These are phyloP conservation scores for Cercophora sp. DNA, from an alignment of 495 filamentous ascomycete species.

Conservation along the genomic window DNA sequence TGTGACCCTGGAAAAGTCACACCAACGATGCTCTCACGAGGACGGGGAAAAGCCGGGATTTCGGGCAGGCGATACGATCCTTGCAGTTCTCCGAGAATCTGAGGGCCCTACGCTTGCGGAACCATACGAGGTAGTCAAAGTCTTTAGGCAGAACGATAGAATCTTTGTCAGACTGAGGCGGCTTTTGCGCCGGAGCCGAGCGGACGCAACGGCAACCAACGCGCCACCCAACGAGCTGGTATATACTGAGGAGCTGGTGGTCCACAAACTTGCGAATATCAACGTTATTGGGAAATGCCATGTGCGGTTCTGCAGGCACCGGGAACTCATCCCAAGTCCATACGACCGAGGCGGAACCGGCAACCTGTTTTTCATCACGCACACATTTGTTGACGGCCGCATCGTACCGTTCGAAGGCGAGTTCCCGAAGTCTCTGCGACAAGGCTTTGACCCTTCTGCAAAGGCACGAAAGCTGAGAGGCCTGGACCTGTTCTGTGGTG, in stretches of 20 bases:
- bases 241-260: constrained; percentile 46
- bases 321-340: constrained; percentile 50
- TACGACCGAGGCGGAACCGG: constrained; percentile 61
- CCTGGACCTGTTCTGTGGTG: constrained; percentile 68
- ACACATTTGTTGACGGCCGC: constrained; percentile 11
- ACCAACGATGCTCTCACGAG: constrained; percentile 37
- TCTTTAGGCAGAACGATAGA: constrained; percentile 31
- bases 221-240: constrained; percentile 63
- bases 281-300: constrained; percentile 52
- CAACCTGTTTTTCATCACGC: constrained; percentile 60
- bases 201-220: constrained; percentile 30
- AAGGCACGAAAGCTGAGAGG: constrained; percentile 42
- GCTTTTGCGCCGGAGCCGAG: constrained; percentile 41
- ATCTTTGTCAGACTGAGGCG: constrained; percentile 39
- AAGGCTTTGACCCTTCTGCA: constrained; percentile 52
- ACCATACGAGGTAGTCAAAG: constrained; percentile 49
- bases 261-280: constrained; percentile 38
- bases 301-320: constrained; percentile 49
- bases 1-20: constrained; percentile 48
- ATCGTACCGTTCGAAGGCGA: constrained; percentile 26
- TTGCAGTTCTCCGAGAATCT: constrained; percentile 29
- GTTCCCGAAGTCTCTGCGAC: constrained; percentile 37
- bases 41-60: constrained; percentile 24
- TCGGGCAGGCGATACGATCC: constrained; percentile 52
- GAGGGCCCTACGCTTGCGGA: constrained; percentile 39